phyloP scores from a whole-genome alignment of 768 basidiomycete species.

The Mycena alexandri region DNA sequence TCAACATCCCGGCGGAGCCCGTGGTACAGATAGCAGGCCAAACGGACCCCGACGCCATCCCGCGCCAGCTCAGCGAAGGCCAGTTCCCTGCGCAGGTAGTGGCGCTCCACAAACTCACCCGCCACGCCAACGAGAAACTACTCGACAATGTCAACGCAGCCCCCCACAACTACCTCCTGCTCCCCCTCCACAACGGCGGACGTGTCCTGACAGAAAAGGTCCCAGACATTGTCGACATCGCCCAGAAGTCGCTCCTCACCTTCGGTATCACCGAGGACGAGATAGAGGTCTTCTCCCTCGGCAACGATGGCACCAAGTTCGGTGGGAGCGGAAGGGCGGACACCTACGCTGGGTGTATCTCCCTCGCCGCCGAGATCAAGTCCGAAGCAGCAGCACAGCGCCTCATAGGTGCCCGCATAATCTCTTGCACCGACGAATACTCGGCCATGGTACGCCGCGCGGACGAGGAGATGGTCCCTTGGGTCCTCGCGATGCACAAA shows the following conservation, averaged over 20 bases:
- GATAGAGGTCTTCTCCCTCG: not conserved
- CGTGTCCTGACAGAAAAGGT: not conserved
- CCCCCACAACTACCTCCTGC: not conserved
- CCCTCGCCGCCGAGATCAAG: not conserved
- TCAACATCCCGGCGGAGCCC: too few relatives aligned
- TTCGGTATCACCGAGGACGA: not conserved
- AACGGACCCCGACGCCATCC: too few relatives aligned
- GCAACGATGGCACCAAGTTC: not conserved
- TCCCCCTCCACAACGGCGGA: not conserved
- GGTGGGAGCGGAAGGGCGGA: too few relatives aligned
- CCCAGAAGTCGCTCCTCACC: not conserved
- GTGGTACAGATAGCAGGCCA: too few relatives aligned
- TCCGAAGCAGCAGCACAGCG: not conserved
- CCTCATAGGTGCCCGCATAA: not conserved
- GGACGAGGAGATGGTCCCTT: not conserved
- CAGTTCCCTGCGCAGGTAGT: not conserved
- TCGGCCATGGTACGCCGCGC: not conserved
- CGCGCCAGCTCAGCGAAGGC: not conserved
- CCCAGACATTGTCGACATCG: not conserved
- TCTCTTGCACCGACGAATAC: not conserved
- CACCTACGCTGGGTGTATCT: not conserved
- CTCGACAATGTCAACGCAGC: not conserved
- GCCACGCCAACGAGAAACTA: too few relatives aligned
- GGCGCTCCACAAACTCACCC: not conserved
- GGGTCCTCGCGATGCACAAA: not conserved